Evolutionary conservation across 2,329 filamentous ascomycete species (phyloP), one percentile per base, ranked within the genome.

Genomic region (Metarhizium brunneum): DNA sequence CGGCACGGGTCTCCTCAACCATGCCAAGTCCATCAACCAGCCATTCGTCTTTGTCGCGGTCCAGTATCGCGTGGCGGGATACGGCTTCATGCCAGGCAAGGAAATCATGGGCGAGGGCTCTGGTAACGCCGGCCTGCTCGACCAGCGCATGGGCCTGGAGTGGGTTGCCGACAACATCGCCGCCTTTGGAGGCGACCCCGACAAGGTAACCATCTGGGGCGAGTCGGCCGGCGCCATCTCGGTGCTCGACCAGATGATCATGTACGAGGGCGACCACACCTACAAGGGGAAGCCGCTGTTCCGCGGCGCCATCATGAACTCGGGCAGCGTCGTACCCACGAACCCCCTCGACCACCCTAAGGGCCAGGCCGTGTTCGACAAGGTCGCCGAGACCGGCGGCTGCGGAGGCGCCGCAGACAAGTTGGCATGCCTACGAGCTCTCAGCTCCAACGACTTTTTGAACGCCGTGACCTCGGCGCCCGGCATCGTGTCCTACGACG

Each of bases 151-250:
- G 60, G 88, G 81, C 0, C 74, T 92, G 6, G 72, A 91, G 65
- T 92, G 88, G 88, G 81, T 89, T 1, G 83, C 86, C 7, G 86
- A 90, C 62, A 90, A 92, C 61, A 90, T 92, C 56, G 83, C 73
- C 1, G 76, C 82, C 0, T 95, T 94, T 65, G 90, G 90, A 10
- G 90, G 90, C 14, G 88, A 92, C 65, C 85, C 87, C 0, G 74
- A 76, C n/a, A 87, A 87, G 66, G 87, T 92, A 6, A 92, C 87
- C 0, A 85, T 92, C 57, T 90, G 85, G 85, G 88, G 88, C 30
- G 84, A 92, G 65, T 84, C 80, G 2, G 85, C 86, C 0, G 85
- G 86, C 0, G 73, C 83, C 14, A 90, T 91, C 59, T 90, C 86
- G 0, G 86, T 89, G 1, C 80, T 87, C 51, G 82, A 91, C 63